Conservation (phyloP, 2,329 filamentous ascomycete genomes). For the Endoconidiophora laricicola region DNA sequence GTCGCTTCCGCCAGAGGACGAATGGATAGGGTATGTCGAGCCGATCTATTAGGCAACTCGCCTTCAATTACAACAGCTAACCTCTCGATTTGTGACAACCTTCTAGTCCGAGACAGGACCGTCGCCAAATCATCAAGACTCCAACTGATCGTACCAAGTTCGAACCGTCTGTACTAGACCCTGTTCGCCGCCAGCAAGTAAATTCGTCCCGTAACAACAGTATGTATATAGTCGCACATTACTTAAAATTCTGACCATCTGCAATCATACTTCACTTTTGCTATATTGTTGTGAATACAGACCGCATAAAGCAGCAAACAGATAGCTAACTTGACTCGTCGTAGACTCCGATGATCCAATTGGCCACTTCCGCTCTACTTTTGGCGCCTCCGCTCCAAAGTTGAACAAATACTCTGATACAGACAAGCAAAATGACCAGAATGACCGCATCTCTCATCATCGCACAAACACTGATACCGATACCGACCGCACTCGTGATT, state of each 20-base stretch:
- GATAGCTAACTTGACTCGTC: background rate
- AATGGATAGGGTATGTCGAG: slow-evolving; percentile 82
- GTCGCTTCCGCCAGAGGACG: slow-evolving; percentile 65
- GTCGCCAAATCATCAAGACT: slow-evolving; percentile 10
- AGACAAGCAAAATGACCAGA: slow-evolving; percentile 26
- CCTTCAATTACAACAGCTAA: background rate
- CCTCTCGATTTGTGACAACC: background rate
- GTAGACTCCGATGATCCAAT: slow-evolving; percentile 9
- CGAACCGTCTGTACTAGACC: slow-evolving; percentile 15
- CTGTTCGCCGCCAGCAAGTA: slow-evolving; percentile 7
- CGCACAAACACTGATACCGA: slow-evolving; percentile 33
- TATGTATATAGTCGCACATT: background rate
- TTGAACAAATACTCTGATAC: slow-evolving; percentile 5
- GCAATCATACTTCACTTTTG: background rate
- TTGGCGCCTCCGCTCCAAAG: slow-evolving; percentile 4
- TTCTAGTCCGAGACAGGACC: slow-evolving; percentile 2
- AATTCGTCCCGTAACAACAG: slow-evolving; percentile 6
- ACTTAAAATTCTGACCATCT: background rate
- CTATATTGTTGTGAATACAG: background rate
- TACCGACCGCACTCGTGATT: slow-evolving; percentile 31
- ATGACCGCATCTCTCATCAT: slow-evolving; percentile 38
- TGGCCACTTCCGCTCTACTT: slow-evolving; percentile 12
- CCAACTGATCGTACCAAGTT: slow-evolving; percentile 11
- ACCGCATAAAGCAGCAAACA: background rate
- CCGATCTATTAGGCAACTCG: background rate